Conservation (phyloP, 805 yeast genomes). For the Candida stauntonica region DNA sequence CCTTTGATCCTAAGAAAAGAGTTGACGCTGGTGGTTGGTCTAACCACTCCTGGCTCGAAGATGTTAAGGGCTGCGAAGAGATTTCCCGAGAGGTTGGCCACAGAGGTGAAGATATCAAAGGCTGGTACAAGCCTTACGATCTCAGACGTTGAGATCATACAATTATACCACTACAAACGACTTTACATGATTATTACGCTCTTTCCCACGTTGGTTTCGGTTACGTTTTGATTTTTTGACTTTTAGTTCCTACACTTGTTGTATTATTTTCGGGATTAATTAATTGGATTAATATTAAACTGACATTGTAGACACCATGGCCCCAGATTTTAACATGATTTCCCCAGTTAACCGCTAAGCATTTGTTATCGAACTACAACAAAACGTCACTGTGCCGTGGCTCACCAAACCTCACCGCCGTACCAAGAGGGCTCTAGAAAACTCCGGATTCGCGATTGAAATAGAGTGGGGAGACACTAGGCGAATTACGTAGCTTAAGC, state of each 20-base stretch:
- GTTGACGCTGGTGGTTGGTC: slow-evolving; percentile 52
- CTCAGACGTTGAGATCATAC: background rate
- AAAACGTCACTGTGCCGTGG: no score
- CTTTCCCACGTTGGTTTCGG: background rate
- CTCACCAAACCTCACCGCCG: no score
- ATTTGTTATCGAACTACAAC: no score
- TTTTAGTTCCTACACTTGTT: background rate
- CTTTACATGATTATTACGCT: background rate
- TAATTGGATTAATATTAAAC: background rate
- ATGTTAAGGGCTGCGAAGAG: slow-evolving; percentile 9
- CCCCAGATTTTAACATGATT: no score
- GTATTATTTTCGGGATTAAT: slow-evolving; percentile 1
- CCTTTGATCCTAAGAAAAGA: slow-evolving; percentile 43
- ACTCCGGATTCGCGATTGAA: no score
- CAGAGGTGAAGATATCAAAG: slow-evolving; percentile 27
- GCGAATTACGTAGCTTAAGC: no score
- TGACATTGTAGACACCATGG: background rate
- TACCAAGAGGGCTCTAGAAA: no score
- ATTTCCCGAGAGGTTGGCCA: slow-evolving; percentile 22
- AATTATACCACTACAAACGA: background rate
- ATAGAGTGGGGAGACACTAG: no score
- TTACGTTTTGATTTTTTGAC: background rate
- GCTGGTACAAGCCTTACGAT: slow-evolving; percentile 19
- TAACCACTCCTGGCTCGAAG: slow-evolving; percentile 47
- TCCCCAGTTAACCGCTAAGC: no score